Conservation (phyloP, 2,329 filamentous ascomycete genomes). For the Hyphodiscus sp. region DNA sequence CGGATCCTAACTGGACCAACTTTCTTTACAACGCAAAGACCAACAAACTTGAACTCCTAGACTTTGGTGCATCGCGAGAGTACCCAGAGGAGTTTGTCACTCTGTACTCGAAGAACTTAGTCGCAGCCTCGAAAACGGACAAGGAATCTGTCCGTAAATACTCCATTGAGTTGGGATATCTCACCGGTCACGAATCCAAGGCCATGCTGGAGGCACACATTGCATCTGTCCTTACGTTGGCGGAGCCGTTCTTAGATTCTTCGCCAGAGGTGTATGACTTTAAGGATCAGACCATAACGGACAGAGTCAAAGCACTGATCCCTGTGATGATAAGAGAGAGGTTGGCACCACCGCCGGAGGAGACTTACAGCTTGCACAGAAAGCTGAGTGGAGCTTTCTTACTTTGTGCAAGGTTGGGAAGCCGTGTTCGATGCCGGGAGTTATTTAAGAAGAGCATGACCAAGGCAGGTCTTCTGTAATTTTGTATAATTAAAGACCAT, state of each 20-base stretch:
- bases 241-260: constrained; percentile 75
- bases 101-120: constrained; percentile 73
- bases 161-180: constrained; percentile 76
- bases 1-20: constrained; percentile 99
- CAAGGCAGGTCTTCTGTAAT: constrained; percentile 19
- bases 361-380: constrained; percentile 92
- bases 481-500: neutral
- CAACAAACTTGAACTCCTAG: constrained; percentile 77
- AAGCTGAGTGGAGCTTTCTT: constrained; percentile 95
- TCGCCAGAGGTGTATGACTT: constrained; percentile 90
- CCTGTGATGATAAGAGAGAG: constrained; percentile 90
- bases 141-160: constrained; percentile 55
- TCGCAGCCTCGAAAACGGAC: constrained; percentile 70
- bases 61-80: constrained; percentile 89
- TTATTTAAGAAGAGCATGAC: constrained; percentile 55
- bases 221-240: constrained; percentile 80
- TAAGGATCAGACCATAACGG: constrained; percentile 88
- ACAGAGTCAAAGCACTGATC: constrained; percentile 80
- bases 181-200: constrained; percentile 82
- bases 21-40: constrained; percentile 78
- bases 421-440: constrained; percentile 71
- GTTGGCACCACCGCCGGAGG: constrained; percentile 85
- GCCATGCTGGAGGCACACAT: constrained; percentile 87
- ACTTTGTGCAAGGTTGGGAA: constrained; percentile 80
- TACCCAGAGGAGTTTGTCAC: constrained; percentile 75